Percentiles rank a stretch among this genome's conserved stretches.
phyloP scores from a whole-genome alignment of 2,329 filamentous ascomycete species.

The Calonectria pteridis region DNA sequence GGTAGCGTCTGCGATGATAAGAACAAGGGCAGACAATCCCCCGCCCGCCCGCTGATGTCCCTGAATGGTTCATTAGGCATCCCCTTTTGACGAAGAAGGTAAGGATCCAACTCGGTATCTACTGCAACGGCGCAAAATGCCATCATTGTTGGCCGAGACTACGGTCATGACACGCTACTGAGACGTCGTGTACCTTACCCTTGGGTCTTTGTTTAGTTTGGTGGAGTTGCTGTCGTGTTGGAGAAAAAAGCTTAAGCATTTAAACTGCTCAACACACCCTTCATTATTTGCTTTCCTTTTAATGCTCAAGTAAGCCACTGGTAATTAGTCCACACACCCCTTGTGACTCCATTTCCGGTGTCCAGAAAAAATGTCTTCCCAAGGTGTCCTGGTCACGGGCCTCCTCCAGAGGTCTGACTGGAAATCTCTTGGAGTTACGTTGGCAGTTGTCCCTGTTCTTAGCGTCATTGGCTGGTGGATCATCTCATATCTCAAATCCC shows the following conservation, averaged over 20 bases:
- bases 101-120: background rate
- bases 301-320: background rate
- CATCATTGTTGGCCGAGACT: background rate
- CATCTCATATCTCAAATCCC: slow-evolving; percentile 29
- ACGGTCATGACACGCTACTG: background rate
- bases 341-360: background rate
- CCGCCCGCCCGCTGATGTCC: background rate
- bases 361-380: slow-evolving; percentile 26
- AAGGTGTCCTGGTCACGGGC: slow-evolving; percentile 24
- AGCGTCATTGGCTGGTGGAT: slow-evolving; percentile 34
- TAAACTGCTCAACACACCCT: slow-evolving; percentile 9
- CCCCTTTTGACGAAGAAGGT: background rate
- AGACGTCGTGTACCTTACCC: background rate
- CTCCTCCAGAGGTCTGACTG: slow-evolving; percentile 25
- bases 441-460: slow-evolving; percentile 27
- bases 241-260: background rate
- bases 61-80: background rate
- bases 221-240: background rate
- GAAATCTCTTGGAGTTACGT: slow-evolving; percentile 17
- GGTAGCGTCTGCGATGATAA: background rate
- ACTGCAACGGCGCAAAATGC: background rate
- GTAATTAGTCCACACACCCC: background rate
- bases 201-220: background rate
- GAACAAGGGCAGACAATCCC: background rate
- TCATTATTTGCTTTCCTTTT: background rate